Evolutionary conservation across 208 protist genomes (phyloP), one percentile per base, ranked within the genome.

Genomic region (Naegleria lovaniensis): DNA sequence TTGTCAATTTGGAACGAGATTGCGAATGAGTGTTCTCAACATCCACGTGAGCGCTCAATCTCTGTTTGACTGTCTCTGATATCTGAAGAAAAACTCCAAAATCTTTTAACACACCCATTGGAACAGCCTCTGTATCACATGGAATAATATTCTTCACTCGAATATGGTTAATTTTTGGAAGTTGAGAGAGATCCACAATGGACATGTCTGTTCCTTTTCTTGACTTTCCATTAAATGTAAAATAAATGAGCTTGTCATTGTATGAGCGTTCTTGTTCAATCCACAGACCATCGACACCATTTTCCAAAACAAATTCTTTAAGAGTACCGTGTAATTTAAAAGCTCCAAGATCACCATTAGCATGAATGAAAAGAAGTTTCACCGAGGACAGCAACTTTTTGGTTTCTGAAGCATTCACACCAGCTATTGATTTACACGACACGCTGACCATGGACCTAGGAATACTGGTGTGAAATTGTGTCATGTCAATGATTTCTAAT

Each of bases 151-250:
- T 88, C 13, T 88, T 51, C 5, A 88, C n/a, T 16, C 36, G 16
- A 16, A 85, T 43, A 29, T 48, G 39, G 15, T 40, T 29, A 48
- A 22, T 19, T 84, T 84, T 33, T 40, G 29, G 40, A 33, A 85
- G 41, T 85, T 48, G 13, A 33, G 33, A 29, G 6, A 85, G n/a
- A 48, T 85, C 29, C 29, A 85, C 83, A 40, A 85, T 51, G 39
- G 83, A 48, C 36, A 85, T 48, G 29, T 85, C 40, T 29, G 40
- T 48, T 51, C 83, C 83, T 84, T 33, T 36, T 48, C 40, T 85
- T 7, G 25, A 58, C 25, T 39, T 88, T 15, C 85, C 85, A 88
- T 88, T 29, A 88, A 39, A 88, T 6, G 85, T 58, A 88, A 88
- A 88, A 39, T 58, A 88, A 39, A 33, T n/a, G 3, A 33, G n/a